These are phyloP conservation scores for Chrysopogon serrulatus DNA, from an alignment of 176 grass and related monocot genomes.

Conservation along the genomic window DNA sequence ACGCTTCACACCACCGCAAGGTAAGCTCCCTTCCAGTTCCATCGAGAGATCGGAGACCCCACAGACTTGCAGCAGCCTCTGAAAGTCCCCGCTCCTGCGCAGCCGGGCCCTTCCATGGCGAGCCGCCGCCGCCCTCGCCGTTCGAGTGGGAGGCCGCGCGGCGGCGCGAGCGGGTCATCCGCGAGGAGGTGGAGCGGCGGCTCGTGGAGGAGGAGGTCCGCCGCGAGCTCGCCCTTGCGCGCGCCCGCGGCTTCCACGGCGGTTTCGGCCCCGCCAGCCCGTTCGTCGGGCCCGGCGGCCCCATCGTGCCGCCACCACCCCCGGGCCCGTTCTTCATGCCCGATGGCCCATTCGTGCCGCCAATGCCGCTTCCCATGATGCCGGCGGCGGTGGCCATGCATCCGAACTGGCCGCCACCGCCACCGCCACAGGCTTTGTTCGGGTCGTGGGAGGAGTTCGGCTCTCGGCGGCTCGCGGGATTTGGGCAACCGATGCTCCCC, in stretches of 20 bases:
- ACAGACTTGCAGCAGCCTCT: background rate
- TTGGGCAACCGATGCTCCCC: background rate
- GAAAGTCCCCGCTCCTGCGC: background rate
- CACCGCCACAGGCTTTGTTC: background rate
- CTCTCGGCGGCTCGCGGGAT: background rate
- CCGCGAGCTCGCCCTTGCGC: slow-evolving; percentile 6
- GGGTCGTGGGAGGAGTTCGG: background rate
- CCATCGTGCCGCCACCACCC: background rate
- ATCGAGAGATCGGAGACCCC: background rate
- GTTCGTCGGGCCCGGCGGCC: background rate
- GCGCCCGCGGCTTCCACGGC: slow-evolving; percentile 1
- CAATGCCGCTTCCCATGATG: background rate
- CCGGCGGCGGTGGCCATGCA: background rate
- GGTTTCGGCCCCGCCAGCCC: background rate
- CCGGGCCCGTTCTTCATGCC: background rate
- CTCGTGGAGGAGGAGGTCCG: slow-evolving; percentile 14
- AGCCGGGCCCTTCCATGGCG: background rate
- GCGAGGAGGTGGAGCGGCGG: slow-evolving; percentile 26
- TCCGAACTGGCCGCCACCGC: background rate
- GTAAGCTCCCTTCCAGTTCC: slow-evolving; percentile 6
- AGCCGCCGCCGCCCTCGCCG: background rate
- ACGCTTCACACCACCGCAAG: slow-evolving; percentile 1
- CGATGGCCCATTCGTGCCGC: background rate
- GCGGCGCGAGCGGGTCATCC: slow-evolving; percentile 18
- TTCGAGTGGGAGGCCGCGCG: background rate